Percentiles rank a stretch among this genome's conserved stretches.
Evolutionary conservation across 306 rosid species (phyloP).

Genomic region (Spatholobus suberectus): DNA sequence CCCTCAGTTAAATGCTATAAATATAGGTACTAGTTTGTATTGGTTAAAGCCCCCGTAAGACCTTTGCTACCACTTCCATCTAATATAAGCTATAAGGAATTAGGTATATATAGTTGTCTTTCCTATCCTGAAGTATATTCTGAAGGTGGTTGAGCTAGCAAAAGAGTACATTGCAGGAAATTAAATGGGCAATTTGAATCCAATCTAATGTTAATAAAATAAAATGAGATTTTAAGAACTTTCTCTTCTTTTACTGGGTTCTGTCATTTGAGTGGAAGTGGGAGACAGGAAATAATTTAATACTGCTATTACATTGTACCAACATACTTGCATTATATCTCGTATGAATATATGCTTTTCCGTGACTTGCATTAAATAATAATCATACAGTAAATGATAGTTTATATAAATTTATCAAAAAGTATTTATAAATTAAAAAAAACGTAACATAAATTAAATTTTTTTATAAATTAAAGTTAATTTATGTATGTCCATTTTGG

Average conservation of each 20-base stretch:
- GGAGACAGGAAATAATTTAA: conserved; percentile 17
- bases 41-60: conserved; percentile 6
- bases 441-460: no score
- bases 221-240: background rate
- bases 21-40: conserved; percentile 40
- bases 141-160: conserved; percentile 37
- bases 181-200: background rate
- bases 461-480: no score
- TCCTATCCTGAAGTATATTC: conserved; percentile 32
- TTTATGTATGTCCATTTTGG: no score
- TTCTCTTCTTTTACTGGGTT: background rate
- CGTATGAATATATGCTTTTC: background rate
- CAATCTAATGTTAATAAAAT: background rate
- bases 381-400: background rate
- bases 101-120: conserved; percentile 28
- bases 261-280: background rate
- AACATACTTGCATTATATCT: conserved; percentile 6
- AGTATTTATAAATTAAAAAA: no score
- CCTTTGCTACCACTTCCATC: conserved; percentile 12
- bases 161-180: background rate
- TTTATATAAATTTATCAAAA: no score
- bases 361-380: background rate
- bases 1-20: conserved; percentile 31
- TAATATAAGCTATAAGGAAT: background rate
- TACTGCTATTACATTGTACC: conserved; percentile 9